Evolutionary conservation across 176 grass and related monocot species (phyloP), one percentile per base, ranked within the genome.

Genomic region (Microstegium vimineum): DNA sequence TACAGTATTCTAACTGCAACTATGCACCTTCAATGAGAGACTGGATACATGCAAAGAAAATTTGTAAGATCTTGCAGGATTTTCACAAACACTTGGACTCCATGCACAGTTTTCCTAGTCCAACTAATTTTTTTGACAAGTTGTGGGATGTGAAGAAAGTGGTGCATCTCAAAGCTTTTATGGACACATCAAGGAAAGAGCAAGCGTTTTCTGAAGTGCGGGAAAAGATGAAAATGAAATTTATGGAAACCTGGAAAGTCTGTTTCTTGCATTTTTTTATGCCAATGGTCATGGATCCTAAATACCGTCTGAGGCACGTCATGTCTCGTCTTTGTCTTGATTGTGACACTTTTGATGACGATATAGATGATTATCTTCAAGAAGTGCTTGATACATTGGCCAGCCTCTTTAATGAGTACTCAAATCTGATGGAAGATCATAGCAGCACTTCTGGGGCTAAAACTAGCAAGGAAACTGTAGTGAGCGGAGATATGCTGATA

Each of bases 201-300:
- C 22, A 78, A 28, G 73, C 45, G 66, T 33, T 57, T 66, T 8
- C 12, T 15, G 35, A 42, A 45, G 47, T 78, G 56, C 2, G 41
- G 17, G 16, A 57, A 14, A 78, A 88, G 43, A 83, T 73, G 60
- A 16, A 65, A 42, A 8, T 40, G 15, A 83, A 79, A 60, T 78
- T 88, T 14, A 15, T 63, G 66, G 20, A 83, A 77, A 23, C n/a
- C 16, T 78, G 56, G 66, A 36, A 64, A 65, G 1, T 72, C 14
- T 83, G 74, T 41, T 83, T 28, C 80, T 83, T 83, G 5, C 54
- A 87, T 83, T 52, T 81, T 31, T 81, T 47, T 33, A 59, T 87
- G 71, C 62, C 28, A 22, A 27, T 82, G n/a, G 22, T 60, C 27
- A 74, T 81, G 47, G 77, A 87, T 81, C 85, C 85, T 61, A 68